Base-by-base conservation (phyloP, 768 basidiomycete genomes). In the Suillus spraguei region DNA sequence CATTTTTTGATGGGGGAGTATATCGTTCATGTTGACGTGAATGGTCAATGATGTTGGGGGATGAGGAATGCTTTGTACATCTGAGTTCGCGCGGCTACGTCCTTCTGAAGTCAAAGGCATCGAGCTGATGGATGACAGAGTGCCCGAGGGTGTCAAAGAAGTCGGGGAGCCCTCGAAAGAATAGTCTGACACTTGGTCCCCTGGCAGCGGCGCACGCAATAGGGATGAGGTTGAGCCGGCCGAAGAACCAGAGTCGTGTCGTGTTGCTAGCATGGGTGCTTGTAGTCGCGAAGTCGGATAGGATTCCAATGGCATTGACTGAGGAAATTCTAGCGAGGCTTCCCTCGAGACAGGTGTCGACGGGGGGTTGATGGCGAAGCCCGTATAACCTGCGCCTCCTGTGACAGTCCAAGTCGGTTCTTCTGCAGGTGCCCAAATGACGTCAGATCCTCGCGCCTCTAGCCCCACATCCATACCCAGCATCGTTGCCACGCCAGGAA, bases 1-100 rank as follows among this genome's bases (percentile, higher is more conserved):
- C 68, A 63, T 86, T 87, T 74, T 87, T 89, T 35, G 81, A 76
- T 10, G 90, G 85, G 3, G 83, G 32, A 86, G 79, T 8, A 93
- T 78, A 47, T 93, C 90, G 67, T 91, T 90, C 81, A 93, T 91
- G 70, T 93, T 92, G 64, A 94, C 67, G 71, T 92, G 91, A 52
- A 94, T 80, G 3, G 90, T 87, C 16, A 81, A 76, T 22, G 82
- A 82, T 1, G 91, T 91, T 13, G 84, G 79, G 36, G 72, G 74
- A 59, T 36, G 73, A 69, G 53, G 59, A 35, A 60, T 58, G 52
- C 59, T 47, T 62, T 65, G 59, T 61, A 60, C 72, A 41, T 76
- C 65, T 44, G 81, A 82, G 14, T 79, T 76, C 13, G 80, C 70
- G 54, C 80, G 73, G 60, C 80, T 81, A 53, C 73, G 71, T 22